These are phyloP conservation scores for Alisma plantagoaquatica DNA, from an alignment of 106 monocot genomes.

Conservation along the genomic window DNA sequence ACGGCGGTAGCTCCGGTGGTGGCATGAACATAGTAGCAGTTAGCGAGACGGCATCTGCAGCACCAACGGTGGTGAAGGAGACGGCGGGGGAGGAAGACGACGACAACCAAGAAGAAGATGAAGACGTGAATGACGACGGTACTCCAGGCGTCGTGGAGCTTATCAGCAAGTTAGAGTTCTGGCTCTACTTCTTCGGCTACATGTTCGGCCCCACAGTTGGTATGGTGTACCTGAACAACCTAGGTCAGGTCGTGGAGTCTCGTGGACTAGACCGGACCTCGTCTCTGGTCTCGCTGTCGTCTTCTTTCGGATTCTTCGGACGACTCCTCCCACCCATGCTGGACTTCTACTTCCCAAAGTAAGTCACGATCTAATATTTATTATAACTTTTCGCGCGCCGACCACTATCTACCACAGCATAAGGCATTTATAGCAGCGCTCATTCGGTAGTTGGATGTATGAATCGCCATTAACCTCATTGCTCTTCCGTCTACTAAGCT, in stretches of 20 bases:
- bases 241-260: constrained; percentile 12
- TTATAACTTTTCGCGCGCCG: no score
- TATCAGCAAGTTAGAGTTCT: constrained; percentile 8
- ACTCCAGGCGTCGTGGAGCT: background rate
- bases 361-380: no score
- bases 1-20: background rate
- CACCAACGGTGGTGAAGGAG: background rate
- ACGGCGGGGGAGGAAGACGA: background rate
- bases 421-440: no score
- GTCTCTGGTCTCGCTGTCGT: constrained; percentile 8
- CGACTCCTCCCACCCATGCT: constrained; percentile 1
- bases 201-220: constrained; percentile 11
- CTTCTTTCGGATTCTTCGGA: constrained; percentile 19
- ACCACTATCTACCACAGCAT: no score
- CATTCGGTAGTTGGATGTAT: no score
- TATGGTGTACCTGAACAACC: constrained; percentile 17
- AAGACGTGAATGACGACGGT: background rate
- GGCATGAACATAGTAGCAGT: no score
- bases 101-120: background rate
- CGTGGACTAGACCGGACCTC: constrained; percentile 2
- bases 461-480: no score
- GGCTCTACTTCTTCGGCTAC: constrained; percentile 14
- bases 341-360: constrained; percentile 1
- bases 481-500: no score
- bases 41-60: no score